A percentile compares a stretch with the other conserved stretches of the same genome.
Conservation (phyloP, 2,329 filamentous ascomycete genomes). For the Hypoxylon sp. region DNA sequence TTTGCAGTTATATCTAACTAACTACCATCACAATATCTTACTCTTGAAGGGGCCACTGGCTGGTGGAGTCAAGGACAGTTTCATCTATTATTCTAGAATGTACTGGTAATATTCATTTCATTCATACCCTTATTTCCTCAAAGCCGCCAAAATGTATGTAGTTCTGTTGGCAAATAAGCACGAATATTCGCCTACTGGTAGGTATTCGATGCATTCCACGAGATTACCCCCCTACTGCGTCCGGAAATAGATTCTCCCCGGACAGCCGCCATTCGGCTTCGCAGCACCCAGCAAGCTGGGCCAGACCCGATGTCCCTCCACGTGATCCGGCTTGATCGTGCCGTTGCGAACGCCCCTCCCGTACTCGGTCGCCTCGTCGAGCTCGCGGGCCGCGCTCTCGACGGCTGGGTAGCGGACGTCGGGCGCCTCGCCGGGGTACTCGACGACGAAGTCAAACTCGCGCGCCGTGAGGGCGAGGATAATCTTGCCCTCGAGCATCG, state of each 20-base stretch:
- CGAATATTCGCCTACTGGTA: not conserved
- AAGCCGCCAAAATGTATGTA: no score
- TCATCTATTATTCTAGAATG: no score
- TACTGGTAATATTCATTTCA: no score
- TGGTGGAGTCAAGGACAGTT: no score
- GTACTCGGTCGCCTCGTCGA: not conserved
- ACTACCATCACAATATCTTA: no score
- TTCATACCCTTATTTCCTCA: no score
- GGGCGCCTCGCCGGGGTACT: not conserved
- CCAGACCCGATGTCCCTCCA: not conserved
- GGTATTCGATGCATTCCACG: not conserved
- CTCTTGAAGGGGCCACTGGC: no score
- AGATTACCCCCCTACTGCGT: not conserved
- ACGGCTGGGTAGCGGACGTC: not conserved
- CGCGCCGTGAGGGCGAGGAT: conserved; percentile 61
- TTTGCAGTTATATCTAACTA: no score
- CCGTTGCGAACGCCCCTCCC: not conserved
- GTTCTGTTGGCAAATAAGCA: not conserved
- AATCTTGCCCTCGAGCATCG: conserved; percentile 62
- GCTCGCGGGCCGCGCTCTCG: not conserved
- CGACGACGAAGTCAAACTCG: conserved; percentile 55
- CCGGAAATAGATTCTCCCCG: not conserved
- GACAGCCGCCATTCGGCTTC: not conserved
- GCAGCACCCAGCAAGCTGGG: not conserved
- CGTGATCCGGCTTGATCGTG: not conserved